Evolutionary conservation across 2,329 filamentous ascomycete species (phyloP), one percentile per base, ranked within the genome.

Genomic region (Xenoacremonium recifei): DNA sequence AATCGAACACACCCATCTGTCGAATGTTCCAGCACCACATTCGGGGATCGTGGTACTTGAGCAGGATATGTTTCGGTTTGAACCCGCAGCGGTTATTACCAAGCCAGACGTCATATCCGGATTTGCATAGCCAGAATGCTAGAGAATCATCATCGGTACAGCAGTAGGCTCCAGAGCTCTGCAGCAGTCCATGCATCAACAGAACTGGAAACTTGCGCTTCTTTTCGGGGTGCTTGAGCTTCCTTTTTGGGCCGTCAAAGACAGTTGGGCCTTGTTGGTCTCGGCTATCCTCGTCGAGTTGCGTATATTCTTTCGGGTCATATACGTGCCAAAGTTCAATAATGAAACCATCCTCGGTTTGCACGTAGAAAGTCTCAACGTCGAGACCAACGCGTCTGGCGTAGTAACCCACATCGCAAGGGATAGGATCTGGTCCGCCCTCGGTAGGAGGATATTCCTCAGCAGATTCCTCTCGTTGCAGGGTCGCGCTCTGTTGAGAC

Each of bases 1-100:
- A 75, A 60, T 97, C 92, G 60, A 95, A 81, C 1, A 91, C 84
- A 4, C 90, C 92, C 87, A 96, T 95, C 59, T 96, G 89, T 0
- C 88, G 81, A 41, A 96, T 95, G 52, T 95, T 95, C 92, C 92
- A 97, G 30, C 84, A 82, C 92, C 92, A 96, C 88, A 96, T 95
- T 21, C 90, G 80, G 2, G 92, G 91, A 59, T 97, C 92, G 3
- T 71, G 70, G 51, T 86, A 82, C 3, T 79, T 67, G 29, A 96
- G 76, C 17, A 84, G 67, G 3, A 75, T 78, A 60, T 97, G 92
- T 50, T 82, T 79, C 1, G 92, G 91, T 1, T 78, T 71, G 65
- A 93, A 89, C 2, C 91, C 91, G 59, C 90, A 95, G 16, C 92
- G 79, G 60, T 96, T 96, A 67, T 96, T 95, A 4, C 92, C 92